Conservation (phyloP, 2,329 filamentous ascomycete species). For the Exophiala sp. region DNA sequence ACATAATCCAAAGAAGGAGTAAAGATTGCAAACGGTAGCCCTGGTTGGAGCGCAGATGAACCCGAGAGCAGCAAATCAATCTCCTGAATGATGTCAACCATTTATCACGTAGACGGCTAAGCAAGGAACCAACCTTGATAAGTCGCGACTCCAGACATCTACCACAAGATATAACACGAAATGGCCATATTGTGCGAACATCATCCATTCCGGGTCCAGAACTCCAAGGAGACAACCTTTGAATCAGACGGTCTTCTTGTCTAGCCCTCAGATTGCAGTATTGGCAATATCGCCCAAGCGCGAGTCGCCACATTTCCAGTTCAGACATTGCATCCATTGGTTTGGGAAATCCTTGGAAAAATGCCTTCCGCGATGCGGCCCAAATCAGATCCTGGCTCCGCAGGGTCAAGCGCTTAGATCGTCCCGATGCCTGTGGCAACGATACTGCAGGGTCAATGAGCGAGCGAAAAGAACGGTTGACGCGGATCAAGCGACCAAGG, state of each 20-base stretch:
- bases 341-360: conserved; percentile 61
- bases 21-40: conserved; percentile 63
- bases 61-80: conserved; percentile 61
- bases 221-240: conserved; percentile 44
- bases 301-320: conserved; percentile 69
- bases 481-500: conserved; percentile 59
- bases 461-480: conserved; percentile 61
- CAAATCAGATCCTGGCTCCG: conserved; percentile 62
- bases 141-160: conserved; percentile 56
- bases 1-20: conserved; percentile 58
- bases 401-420: conserved; percentile 28
- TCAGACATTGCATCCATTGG: conserved; percentile 62
- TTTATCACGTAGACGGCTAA: neutral
- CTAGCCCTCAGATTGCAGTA: conserved; percentile 51
- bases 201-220: conserved; percentile 57
- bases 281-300: conserved; percentile 59
- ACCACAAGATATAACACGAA: conserved; percentile 61
- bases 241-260: conserved; percentile 12
- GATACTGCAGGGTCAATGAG: conserved; percentile 50
- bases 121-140: conserved; percentile 54
- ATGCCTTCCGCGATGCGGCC: conserved; percentile 60
- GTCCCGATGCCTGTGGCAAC: conserved; percentile 32
- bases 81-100: conserved; percentile 51
- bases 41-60: conserved; percentile 58
- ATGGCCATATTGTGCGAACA: conserved; percentile 64